Percentiles rank a stretch among this genome's conserved stretches.
Evolutionary conservation across 1,139 yeast species (phyloP).

Genomic region (Yamadazyma membranifaciens): DNA sequence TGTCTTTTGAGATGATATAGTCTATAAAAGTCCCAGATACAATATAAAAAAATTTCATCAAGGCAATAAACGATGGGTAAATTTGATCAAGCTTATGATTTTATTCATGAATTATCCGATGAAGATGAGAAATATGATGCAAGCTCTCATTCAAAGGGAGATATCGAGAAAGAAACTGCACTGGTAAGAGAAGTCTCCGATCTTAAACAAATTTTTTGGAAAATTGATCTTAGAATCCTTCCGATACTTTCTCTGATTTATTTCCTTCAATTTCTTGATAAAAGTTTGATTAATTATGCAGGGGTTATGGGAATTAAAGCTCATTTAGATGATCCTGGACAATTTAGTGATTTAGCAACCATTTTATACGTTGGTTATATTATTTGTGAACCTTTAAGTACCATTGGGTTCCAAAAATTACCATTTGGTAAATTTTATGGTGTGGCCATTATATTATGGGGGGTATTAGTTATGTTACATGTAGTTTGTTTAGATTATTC

Average conservation of each 20-base stretch:
- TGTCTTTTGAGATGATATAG: neutral
- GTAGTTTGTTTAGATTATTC: constrained; percentile 36
- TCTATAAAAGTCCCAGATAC: neutral
- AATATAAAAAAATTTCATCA: neutral
- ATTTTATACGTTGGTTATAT: constrained; percentile 46
- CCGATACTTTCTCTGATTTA: constrained; percentile 39
- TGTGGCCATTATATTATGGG: constrained; percentile 39
- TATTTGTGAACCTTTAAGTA: constrained; percentile 45
- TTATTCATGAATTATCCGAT: constrained; percentile 11
- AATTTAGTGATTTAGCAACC: constrained; percentile 43
- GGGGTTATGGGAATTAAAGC: constrained; percentile 52
- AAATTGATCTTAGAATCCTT: constrained; percentile 30
- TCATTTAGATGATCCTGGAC: constrained; percentile 27
- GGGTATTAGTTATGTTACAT: constrained; percentile 35
- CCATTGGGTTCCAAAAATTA: constrained; percentile 34
- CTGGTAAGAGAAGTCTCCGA: constrained; percentile 1
- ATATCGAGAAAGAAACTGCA: constrained; percentile 4
- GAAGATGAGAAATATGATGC: constrained; percentile 3
- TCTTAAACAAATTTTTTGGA: constrained; percentile 16
- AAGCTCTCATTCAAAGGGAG: constrained; percentile 1
- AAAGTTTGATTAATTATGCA: constrained; percentile 43
- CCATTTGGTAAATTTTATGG: constrained; percentile 42
- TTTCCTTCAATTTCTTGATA: constrained; percentile 46
- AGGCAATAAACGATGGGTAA: constrained; percentile 9
- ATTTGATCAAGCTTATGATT: constrained; percentile 17